Conservation (phyloP, 805 yeast species). For the Wickerhamomyces ciferrii region DNA sequence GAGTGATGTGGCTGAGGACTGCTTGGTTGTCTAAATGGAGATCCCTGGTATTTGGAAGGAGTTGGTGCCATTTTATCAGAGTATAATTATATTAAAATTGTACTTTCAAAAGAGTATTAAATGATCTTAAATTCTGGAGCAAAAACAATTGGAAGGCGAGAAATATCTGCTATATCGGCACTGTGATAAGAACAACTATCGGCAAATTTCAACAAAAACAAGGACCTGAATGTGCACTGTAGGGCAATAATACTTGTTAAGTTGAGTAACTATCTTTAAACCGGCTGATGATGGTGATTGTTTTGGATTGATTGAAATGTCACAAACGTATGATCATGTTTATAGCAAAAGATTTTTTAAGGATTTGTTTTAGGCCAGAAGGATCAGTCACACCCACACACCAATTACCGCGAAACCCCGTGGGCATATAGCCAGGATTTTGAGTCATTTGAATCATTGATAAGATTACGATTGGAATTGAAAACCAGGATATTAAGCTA, state of each 20-base stretch:
- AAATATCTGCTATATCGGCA: neutral
- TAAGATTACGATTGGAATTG: no score
- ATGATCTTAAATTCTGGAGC: neutral
- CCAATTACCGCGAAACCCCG: neutral
- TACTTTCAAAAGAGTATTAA: neutral
- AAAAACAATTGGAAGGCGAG: neutral
- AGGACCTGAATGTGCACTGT: no score
- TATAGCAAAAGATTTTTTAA: neutral
- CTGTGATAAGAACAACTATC: neutral
- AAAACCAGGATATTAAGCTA: no score
- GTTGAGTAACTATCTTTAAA: no score
- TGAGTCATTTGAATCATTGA: no score
- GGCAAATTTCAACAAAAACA: no score
- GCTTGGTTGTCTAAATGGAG: constrained; percentile 25
- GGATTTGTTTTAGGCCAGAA: neutral
- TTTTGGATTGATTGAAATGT: no score
- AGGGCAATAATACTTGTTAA: no score
- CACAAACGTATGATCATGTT: neutral
- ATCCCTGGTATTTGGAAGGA: constrained; percentile 28
- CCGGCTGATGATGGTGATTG: no score
- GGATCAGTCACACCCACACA: neutral
- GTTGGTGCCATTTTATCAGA: constrained; percentile 11
- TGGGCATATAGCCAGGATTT: no score
- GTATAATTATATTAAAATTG: neutral
- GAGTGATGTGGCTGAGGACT: constrained; percentile 23